Conservation (phyloP, 805 yeast species). For the Dipodascus albidus region DNA sequence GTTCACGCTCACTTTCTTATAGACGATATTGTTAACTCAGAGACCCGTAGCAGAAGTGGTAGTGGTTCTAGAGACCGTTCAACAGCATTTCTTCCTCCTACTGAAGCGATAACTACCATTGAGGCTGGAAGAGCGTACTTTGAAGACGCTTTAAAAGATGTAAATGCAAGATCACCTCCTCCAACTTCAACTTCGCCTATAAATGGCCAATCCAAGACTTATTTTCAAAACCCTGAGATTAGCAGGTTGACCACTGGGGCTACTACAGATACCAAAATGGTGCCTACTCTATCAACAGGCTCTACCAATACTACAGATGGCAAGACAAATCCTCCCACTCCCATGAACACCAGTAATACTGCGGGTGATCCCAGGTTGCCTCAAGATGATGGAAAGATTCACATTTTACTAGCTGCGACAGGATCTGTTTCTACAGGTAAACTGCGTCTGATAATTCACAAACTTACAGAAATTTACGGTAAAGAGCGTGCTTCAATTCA, state of each 20-base stretch:
- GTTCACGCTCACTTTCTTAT: conserved; percentile 73
- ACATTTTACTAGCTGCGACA: conserved; percentile 75
- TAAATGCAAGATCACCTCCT: not conserved
- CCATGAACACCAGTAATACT: conserved; percentile 29
- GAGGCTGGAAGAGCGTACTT: not conserved
- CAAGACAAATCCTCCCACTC: conserved; percentile 7
- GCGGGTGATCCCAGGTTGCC: conserved; percentile 55
- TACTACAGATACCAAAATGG: conserved; percentile 1
- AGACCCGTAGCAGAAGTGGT: conserved; percentile 27
- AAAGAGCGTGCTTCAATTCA: conserved; percentile 68
- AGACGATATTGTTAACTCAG: conserved; percentile 43
- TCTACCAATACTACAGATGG: conserved; percentile 4
- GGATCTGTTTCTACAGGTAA: conserved; percentile 81
- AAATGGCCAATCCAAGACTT: not conserved
- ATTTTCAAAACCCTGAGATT: not conserved
- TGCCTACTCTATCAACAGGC: not conserved
- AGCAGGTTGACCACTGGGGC: conserved; percentile 3
- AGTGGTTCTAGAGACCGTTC: conserved; percentile 15
- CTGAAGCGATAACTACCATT: not conserved
- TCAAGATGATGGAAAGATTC: conserved; percentile 80
- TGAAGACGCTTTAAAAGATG: conserved; percentile 1
- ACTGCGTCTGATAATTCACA: conserved; percentile 66
- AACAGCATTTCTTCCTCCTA: not conserved
- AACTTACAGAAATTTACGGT: conserved; percentile 72
- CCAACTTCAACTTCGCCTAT: not conserved